These are phyloP conservation scores for Noccaea caerulescens DNA, from an alignment of 345 rosid species.

Conservation along the genomic window DNA sequence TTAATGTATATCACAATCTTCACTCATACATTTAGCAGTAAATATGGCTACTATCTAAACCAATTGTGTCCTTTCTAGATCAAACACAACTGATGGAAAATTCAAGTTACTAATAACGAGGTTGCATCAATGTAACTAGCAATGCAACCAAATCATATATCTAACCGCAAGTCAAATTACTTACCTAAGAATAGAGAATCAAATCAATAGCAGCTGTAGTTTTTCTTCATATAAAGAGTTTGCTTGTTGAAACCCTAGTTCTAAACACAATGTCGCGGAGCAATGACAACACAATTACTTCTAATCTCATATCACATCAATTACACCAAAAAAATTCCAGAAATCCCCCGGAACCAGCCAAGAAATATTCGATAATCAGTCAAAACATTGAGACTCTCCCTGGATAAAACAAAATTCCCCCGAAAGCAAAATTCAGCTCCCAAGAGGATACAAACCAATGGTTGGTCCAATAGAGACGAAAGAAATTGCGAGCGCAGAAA, in stretches of 20 bases:
- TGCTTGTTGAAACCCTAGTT: slow-evolving; percentile 20
- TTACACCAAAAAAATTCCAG: too few relatives aligned
- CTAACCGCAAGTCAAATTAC: slow-evolving; percentile 15
- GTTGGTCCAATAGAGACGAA: slow-evolving; percentile 13
- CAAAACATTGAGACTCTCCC: neutral
- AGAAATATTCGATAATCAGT: neutral
- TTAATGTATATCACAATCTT: neutral
- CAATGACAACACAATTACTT: slow-evolving; percentile 16
- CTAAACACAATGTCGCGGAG: slow-evolving; percentile 10
- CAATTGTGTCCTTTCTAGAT: neutral
- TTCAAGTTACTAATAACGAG: neutral
- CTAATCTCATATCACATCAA: slow-evolving; percentile 11
- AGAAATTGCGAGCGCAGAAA: neutral
- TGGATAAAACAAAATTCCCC: neutral
- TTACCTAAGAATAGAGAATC: neutral
- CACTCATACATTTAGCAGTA: slow-evolving; percentile 7
- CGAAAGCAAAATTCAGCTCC: neutral
- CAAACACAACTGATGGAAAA: neutral
- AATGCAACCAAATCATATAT: neutral
- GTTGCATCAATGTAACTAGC: neutral
- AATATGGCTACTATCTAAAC: neutral
- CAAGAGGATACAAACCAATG: neutral
- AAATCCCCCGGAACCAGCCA: slow-evolving; percentile 5
- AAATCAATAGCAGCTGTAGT: neutral
- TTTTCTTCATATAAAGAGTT: neutral